Evolutionary conservation across 2,329 filamentous ascomycete species (phyloP), one percentile per base, ranked within the genome.

Genomic region (Trichoderma sp.): DNA sequence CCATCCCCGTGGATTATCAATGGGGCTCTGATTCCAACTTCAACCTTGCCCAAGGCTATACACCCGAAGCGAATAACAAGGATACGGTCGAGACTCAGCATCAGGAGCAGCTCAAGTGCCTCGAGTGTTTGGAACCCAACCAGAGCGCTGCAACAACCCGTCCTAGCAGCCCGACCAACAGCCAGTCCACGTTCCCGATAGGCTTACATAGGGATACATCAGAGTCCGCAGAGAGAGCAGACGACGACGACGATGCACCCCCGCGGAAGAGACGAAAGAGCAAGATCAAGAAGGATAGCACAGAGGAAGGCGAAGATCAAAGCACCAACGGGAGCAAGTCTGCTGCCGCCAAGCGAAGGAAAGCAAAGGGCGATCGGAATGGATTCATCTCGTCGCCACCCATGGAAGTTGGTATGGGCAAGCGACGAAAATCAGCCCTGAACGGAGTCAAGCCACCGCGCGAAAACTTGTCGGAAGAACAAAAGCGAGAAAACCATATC

Each of bases 401-500:
- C 6, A 56, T 33, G 45, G 74, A 76, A 4, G 83, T 81, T 76
- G 81, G 72, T 0, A 79, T 66, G 83, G 82, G 83, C 16, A 89
- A 89, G 79, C 85, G 89, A 66, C 86, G 88, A 45, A 91, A 89
- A 79, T 89, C 89, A 1, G 82, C 81, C 7, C 81, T 80, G 6
- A 84, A 81, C 53, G 82, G 79, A 11, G 78, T 83, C 21, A 92
- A 91, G 79, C 75, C 85, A 2, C 81, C 87, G 3, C 85, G 93
- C 31, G 93, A 92, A 81, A 97, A 97, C 79, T 91, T 97, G 4
- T 90, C 91, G 0, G 93, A 96, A 78, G 92, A 93, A 76, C 93
- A 97, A 83, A 97, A 96, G 84, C 89, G 94, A 63, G 92, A 92
- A 80, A 97, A 98, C 79, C 94, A 97, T 81, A 97, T 97, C 78